phyloP scores from a whole-genome alignment of 2,329 filamentous ascomycete species.

The Curvularia spicifera region DNA sequence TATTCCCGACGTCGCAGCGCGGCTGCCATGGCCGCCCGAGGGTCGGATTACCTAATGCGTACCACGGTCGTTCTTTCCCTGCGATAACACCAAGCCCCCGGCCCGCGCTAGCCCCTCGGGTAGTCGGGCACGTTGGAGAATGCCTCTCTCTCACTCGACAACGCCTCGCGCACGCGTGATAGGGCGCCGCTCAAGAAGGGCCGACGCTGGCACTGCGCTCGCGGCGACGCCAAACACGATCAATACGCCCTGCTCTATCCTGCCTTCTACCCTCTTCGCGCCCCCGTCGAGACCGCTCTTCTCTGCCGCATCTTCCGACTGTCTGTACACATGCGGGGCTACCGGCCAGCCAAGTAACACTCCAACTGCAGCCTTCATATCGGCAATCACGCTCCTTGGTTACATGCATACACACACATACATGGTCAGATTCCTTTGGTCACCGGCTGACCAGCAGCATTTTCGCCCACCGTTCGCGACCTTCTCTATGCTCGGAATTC shows the following conservation, averaged over 20 bases:
- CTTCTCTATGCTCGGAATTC: not conserved
- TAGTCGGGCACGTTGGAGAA: constrained; percentile 13
- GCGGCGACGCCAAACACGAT: not conserved
- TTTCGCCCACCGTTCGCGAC: not conserved
- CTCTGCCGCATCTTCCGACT: not conserved
- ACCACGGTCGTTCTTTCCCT: constrained; percentile 5
- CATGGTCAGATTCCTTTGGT: not conserved
- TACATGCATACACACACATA: not conserved
- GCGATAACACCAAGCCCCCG: constrained; percentile 4
- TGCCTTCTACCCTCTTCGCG: not conserved
- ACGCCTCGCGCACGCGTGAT: not conserved
- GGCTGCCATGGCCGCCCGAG: not conserved
- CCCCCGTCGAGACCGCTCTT: not conserved
- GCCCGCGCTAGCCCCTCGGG: constrained; percentile 6
- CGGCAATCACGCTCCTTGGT: not conserved
- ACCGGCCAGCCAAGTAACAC: not conserved
- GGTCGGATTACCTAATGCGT: constrained; percentile 14
- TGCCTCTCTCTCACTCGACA: constrained; percentile 14
- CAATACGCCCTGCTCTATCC: not conserved
- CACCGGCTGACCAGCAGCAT: not conserved
- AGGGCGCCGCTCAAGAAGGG: constrained; percentile 1
- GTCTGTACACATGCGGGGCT: not conserved
- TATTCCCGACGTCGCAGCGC: not conserved
- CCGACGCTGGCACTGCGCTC: not conserved
- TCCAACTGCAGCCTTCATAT: not conserved